These are phyloP conservation scores for Ramaria sp. DNA, from an alignment of 768 basidiomycete genomes.

Conservation along the genomic window DNA sequence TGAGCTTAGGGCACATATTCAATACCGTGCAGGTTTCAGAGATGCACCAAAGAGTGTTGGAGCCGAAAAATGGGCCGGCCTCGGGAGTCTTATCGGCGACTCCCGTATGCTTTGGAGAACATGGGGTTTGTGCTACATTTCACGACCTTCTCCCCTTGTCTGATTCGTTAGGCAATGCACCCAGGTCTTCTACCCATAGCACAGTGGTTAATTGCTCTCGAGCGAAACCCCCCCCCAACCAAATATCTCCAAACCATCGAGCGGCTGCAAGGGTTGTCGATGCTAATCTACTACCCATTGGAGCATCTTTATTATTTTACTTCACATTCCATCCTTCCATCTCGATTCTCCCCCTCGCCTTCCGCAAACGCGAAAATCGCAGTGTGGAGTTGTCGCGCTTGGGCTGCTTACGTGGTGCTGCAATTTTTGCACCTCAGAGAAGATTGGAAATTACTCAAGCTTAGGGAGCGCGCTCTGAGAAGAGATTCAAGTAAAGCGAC, in stretches of 20 bases:
- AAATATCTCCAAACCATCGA: conserved; percentile 64
- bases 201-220: conserved; percentile 70
- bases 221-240: conserved; percentile 62
- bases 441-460: conserved; percentile 48
- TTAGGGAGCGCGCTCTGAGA: conserved; percentile 39
- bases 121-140: conserved; percentile 48
- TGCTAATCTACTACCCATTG: conserved; percentile 72
- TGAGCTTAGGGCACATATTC: conserved; percentile 55
- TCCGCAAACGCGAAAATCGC: conserved; percentile 28
- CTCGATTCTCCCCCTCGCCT: conserved; percentile 34
- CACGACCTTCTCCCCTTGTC: background rate
- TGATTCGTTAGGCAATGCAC: background rate
- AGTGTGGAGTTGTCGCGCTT: conserved; percentile 71
- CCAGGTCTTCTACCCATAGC: conserved; percentile 68
- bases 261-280: conserved; percentile 63
- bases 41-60: conserved; percentile 40
- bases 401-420: conserved; percentile 69
- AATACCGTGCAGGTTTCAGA: conserved; percentile 52
- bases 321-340: conserved; percentile 46
- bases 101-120: conserved; percentile 67
- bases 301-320: conserved; percentile 66
- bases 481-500: conserved; percentile 38
- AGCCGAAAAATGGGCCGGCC: conserved; percentile 41
- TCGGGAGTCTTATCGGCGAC: conserved; percentile 49
- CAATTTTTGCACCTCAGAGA: conserved; percentile 67